These are phyloP conservation scores for Carex cristatella DNA, from an alignment of 176 grass and related monocot genomes.

Conservation along the genomic window DNA sequence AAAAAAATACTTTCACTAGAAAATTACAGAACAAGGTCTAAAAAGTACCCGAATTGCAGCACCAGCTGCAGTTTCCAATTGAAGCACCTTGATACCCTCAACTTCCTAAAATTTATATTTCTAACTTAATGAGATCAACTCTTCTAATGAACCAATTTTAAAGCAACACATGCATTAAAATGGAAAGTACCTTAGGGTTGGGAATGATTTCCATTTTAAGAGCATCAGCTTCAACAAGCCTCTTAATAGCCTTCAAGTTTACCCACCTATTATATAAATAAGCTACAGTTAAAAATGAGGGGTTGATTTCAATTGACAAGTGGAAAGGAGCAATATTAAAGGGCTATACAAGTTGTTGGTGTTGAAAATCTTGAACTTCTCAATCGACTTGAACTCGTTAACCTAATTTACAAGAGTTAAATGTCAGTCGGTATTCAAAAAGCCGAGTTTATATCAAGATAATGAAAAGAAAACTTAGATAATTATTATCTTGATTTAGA, in stretches of 20 bases:
- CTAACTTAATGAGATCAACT: constrained; percentile 25
- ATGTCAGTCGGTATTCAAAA: constrained; percentile 20
- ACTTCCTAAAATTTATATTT: constrained; percentile 61
- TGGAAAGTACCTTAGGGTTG: constrained; percentile 74
- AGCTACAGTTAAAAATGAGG: constrained; percentile 23
- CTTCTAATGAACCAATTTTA: background rate
- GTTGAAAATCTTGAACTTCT: constrained; percentile 99
- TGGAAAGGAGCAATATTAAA: background rate
- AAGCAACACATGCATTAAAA: background rate
- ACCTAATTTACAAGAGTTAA: constrained; percentile 37
- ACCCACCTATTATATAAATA: constrained; percentile 60
- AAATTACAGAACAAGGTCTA: constrained; percentile 12
- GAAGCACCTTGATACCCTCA: constrained; percentile 84
- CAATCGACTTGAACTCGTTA: constrained; percentile 88
- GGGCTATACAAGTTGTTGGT: constrained; percentile 90
- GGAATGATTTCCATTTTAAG: constrained; percentile 99
- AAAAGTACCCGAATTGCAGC: constrained; percentile 80
- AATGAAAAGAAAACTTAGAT: background rate
- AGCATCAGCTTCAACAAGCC: constrained; percentile 89
- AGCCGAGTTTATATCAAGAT: background rate
- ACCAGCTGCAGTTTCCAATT: constrained; percentile 96
- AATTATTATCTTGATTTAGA: background rate
- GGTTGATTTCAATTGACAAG: background rate
- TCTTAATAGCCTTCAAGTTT: constrained; percentile 99
- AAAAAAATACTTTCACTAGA: background rate